Percentiles rank a stretch among this genome's conserved stretches.
phyloP scores from a whole-genome alignment of 768 basidiomycete genomes.

The Leccinum incarnatum region DNA sequence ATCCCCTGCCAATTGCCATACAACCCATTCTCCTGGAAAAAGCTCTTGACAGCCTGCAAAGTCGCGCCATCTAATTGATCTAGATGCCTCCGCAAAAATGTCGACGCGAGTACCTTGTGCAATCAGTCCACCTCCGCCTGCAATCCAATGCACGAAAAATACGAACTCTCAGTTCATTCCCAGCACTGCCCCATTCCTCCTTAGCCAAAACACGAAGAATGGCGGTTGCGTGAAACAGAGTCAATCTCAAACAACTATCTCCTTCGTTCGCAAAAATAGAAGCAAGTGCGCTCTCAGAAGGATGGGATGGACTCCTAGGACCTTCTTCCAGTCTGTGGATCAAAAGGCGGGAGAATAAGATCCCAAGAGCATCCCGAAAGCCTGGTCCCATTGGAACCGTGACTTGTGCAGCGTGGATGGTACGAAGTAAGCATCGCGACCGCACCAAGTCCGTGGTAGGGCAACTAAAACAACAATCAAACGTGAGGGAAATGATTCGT shows the following conservation, averaged over 20 bases:
- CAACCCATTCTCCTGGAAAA: slow-evolving; percentile 18
- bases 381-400: slow-evolving; percentile 22
- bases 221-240: slow-evolving; percentile 27
- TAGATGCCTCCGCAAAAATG: slow-evolving; percentile 34
- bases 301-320: slow-evolving; percentile 25
- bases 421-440: slow-evolving; percentile 38
- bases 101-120: slow-evolving; percentile 19
- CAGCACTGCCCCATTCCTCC: slow-evolving; percentile 38
- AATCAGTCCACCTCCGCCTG: slow-evolving; percentile 7
- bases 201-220: slow-evolving; percentile 39
- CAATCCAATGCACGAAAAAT: slow-evolving; percentile 1
- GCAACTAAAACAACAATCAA: slow-evolving; percentile 44
- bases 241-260: slow-evolving; percentile 31
- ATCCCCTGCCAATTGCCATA: slow-evolving; percentile 15
- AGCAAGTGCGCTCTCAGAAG: slow-evolving; percentile 11
- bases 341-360: slow-evolving; percentile 25
- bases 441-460: slow-evolving; percentile 33
- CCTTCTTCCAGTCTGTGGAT: slow-evolving; percentile 44
- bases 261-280: slow-evolving; percentile 27
- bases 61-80: slow-evolving; percentile 26
- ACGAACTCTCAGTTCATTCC: slow-evolving; percentile 34
- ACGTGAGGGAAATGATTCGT: slow-evolving; percentile 38
- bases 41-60: slow-evolving; percentile 21
- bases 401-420: slow-evolving; percentile 35
- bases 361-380: slow-evolving; percentile 32